phyloP scores from a whole-genome alignment of 2,329 filamentous ascomycete species.

The Trichoderma simmonsii region DNA sequence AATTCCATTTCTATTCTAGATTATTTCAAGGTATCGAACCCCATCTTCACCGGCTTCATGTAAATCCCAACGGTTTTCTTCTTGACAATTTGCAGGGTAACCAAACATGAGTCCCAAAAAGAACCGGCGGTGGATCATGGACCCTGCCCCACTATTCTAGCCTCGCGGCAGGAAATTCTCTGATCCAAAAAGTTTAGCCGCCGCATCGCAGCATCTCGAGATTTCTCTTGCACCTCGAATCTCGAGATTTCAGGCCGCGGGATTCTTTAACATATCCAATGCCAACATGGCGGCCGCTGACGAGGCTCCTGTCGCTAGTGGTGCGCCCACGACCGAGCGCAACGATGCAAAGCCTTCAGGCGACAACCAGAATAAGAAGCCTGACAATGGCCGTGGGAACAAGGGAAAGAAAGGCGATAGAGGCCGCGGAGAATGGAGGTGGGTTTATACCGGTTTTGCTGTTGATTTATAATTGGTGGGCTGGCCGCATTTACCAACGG shows the following conservation, averaged over 20 bases:
- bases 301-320: constrained; percentile 30
- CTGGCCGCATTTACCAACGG: constrained; percentile 27
- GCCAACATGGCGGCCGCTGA: constrained; percentile 34
- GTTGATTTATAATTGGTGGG: background rate
- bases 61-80: background rate
- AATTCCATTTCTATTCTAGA: background rate
- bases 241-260: background rate
- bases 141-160: background rate
- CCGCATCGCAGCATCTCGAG: constrained; percentile 2
- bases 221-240: background rate
- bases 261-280: constrained; percentile 24
- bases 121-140: background rate
- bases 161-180: constrained; percentile 15
- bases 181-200: constrained; percentile 1
- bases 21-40: rapidly evolving
- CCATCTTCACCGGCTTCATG: background rate
- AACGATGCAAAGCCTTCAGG: constrained; percentile 17
- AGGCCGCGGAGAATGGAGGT: constrained; percentile 29
- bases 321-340: constrained; percentile 21
- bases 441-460: constrained; percentile 15
- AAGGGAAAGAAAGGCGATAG: constrained; percentile 28
- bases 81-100: background rate
- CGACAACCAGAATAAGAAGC: background rate
- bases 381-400: constrained; percentile 18
- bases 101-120: background rate